Evolutionary conservation across 2,329 filamentous ascomycete genomes (phyloP).

Genomic region (Botryotinia calthae): DNA sequence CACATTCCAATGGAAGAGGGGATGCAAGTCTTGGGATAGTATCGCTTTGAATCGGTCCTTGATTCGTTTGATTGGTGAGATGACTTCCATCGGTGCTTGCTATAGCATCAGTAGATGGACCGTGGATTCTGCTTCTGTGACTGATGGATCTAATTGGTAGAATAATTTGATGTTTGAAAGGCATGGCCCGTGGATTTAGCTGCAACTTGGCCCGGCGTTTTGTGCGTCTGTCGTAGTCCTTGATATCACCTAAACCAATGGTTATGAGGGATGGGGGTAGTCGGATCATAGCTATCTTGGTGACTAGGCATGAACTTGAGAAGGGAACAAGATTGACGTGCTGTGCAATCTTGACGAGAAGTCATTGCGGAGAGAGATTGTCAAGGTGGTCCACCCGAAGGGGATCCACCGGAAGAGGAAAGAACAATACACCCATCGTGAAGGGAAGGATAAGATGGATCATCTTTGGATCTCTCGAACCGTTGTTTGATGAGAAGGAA

Average conservation of each 20-base stretch:
- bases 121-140: conserved; percentile 3
- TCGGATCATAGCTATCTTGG: conserved; percentile 33
- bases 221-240: conserved; percentile 31
- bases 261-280: conserved; percentile 30
- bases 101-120: not conserved
- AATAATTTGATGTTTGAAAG: not conserved
- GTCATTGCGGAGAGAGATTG: not conserved
- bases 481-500: not conserved
- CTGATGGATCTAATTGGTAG: conserved; percentile 10
- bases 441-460: not conserved
- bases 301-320: not conserved
- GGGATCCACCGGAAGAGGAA: not conserved
- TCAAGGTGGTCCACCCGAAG: not conserved
- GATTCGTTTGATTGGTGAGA: conserved; percentile 2
- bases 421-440: not conserved
- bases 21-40: not conserved
- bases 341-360: not conserved
- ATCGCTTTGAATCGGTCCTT: too few relatives aligned
- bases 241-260: conserved; percentile 31
- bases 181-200: not conserved
- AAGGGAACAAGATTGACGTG: not conserved
- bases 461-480: not conserved
- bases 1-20: conserved; percentile 1
- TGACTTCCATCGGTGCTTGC: conserved; percentile 17
- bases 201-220: conserved; percentile 3